A percentile compares a stretch with the other conserved stretches of the same genome.
Conservation (phyloP, 2,329 filamentous ascomycete species). For the Aspergillus candidus region DNA sequence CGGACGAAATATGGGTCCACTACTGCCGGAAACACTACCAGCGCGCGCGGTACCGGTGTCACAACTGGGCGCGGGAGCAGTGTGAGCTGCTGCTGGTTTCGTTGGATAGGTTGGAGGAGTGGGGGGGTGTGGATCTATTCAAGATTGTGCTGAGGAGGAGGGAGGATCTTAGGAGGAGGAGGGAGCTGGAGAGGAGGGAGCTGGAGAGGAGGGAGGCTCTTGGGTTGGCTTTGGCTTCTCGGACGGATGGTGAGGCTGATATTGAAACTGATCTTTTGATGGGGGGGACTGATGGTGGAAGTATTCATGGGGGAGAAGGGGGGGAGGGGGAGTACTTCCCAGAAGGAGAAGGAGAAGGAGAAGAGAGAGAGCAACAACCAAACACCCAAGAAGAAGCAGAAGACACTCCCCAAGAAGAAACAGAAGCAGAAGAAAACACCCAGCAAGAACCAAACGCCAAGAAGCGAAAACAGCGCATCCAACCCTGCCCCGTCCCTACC, state of each 20-base stretch:
- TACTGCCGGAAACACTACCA: constrained; percentile 82
- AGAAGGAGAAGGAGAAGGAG: neutral
- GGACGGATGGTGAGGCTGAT: neutral
- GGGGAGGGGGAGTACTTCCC: neutral
- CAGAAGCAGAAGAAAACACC: neutral
- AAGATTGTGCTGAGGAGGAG: constrained; percentile 59
- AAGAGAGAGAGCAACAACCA: neutral
- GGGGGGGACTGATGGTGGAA: neutral
- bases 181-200: too few relatives aligned
- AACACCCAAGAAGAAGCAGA: neutral
- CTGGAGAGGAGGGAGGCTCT: too few relatives aligned
- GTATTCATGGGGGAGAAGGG: neutral
- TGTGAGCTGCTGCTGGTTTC: constrained; percentile 59
- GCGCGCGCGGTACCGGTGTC: constrained; percentile 62
- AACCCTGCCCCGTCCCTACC: constrained; percentile 26
- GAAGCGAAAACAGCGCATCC: constrained; percentile 7
- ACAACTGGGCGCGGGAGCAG: constrained; percentile 53
- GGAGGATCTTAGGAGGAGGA: constrained; percentile 33
- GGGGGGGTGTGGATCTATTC: constrained; percentile 58
- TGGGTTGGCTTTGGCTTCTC: too few relatives aligned
- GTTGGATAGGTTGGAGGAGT: constrained; percentile 56
- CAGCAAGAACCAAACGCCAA: neutral
- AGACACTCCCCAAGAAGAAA: neutral
- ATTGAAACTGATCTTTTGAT: neutral
- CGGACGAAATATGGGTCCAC: constrained; percentile 64